Conservation (phyloP, 345 rosid species). For the Euphorbia tirucalli region DNA sequence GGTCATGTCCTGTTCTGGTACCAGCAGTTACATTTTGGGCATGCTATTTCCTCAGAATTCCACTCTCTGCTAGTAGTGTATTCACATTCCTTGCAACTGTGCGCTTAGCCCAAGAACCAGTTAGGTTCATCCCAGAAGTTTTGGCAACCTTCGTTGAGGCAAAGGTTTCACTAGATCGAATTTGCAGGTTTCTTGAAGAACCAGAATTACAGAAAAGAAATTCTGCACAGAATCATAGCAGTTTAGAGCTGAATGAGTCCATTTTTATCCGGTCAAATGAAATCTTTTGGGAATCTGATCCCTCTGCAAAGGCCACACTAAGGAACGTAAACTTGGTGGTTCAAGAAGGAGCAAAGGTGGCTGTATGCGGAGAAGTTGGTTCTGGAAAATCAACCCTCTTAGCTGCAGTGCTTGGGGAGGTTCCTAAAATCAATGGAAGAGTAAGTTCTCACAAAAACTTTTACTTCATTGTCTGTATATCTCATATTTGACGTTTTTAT, state of each 20-base stretch:
- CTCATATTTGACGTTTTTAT: no score
- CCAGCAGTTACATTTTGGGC: background rate
- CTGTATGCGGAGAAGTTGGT: background rate
- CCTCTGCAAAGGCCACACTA: conserved; percentile 31
- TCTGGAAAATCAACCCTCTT: background rate
- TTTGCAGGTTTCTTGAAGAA: conserved; percentile 42
- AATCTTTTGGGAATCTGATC: conserved; percentile 44
- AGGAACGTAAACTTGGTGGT: conserved; percentile 26
- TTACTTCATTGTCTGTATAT: background rate
- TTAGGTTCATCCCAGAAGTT: conserved; percentile 47
- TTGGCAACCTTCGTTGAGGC: conserved; percentile 40
- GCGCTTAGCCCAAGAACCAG: conserved; percentile 45
- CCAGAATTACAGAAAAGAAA: conserved; percentile 37
- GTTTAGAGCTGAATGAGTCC: conserved; percentile 18
- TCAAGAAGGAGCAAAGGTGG: background rate
- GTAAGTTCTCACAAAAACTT: conserved; percentile 25
- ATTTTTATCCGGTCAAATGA: conserved; percentile 30
- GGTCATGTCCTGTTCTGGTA: background rate
- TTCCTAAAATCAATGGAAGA: conserved; percentile 41
- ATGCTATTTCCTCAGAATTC: background rate
- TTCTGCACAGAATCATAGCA: conserved; percentile 15
- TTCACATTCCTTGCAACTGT: conserved; percentile 53
- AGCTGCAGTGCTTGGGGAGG: conserved; percentile 40
- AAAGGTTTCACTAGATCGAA: conserved; percentile 45
- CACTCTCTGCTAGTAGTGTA: conserved; percentile 38